Percentiles rank a stretch among this genome's conserved stretches.
Conservation (phyloP, 257 asterid species). For the Salvia hispanica region DNA sequence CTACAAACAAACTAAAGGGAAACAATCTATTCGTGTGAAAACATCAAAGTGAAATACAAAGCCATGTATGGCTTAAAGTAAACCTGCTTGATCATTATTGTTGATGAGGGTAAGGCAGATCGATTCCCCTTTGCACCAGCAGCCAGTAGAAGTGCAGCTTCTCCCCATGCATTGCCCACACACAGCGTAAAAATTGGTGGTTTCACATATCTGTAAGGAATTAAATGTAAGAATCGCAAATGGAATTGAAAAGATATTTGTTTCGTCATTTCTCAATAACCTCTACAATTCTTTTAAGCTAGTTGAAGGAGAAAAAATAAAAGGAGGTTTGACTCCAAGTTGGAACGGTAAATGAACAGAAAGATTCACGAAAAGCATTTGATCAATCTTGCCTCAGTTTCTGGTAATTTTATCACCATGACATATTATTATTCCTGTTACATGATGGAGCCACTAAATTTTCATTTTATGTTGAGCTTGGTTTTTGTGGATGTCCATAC, state of each 20-base stretch:
- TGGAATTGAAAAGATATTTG: constrained; percentile 8
- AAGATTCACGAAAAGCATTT: neutral
- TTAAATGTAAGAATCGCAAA: constrained; percentile 21
- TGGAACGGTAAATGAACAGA: neutral
- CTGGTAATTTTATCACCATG: neutral
- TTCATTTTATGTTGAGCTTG: constrained; percentile 3
- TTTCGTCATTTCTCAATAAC: constrained; percentile 20
- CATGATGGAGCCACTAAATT: neutral
- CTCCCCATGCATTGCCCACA: constrained; percentile 99
- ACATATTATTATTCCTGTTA: constrained; percentile 8
- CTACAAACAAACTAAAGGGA: constrained; percentile 16
- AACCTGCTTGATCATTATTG: constrained; percentile 96
- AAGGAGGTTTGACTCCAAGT: neutral
- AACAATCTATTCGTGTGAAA: constrained; percentile 10
- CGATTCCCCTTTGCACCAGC: constrained; percentile 98
- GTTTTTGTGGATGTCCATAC: constrained; percentile 24
- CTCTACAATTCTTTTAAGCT: constrained; percentile 19
- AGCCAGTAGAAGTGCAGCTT: constrained; percentile 94
- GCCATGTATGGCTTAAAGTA: constrained; percentile 23
- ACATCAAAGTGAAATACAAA: constrained; percentile 9
- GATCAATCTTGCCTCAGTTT: constrained; percentile 5
- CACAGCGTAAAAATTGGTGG: constrained; percentile 91
- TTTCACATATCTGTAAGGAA: constrained; percentile 64
- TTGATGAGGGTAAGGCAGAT: constrained; percentile 91
- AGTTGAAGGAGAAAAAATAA: neutral